Conservation (phyloP, 139 green algal genomes). For the Mesotaenium endlicherianum region DNA sequence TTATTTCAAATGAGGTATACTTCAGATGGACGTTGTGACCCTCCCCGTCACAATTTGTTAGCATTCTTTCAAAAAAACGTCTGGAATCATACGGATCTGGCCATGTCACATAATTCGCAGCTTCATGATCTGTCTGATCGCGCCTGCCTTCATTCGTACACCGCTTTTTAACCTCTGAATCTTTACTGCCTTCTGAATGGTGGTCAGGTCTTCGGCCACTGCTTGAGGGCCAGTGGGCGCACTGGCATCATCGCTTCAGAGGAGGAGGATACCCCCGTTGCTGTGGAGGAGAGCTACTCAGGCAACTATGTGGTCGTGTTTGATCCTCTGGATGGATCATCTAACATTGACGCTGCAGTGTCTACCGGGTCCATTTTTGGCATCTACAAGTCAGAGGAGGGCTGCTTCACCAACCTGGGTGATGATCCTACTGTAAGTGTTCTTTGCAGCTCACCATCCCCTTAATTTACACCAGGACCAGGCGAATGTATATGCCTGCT, state of each 20-base stretch:
- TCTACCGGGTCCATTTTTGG: slow-evolving; percentile 95
- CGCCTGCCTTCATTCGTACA: too few relatives aligned
- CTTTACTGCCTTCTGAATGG: too few relatives aligned
- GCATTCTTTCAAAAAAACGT: too few relatives aligned
- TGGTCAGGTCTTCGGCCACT: slow-evolving; percentile 79
- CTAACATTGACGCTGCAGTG: slow-evolving; percentile 96
- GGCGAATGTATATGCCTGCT: too few relatives aligned
- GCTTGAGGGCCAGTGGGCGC: slow-evolving; percentile 72
- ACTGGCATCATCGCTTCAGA: slow-evolving; percentile 90
- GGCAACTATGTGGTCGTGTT: slow-evolving; percentile 98
- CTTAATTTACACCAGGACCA: too few relatives aligned
- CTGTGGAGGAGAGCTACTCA: slow-evolving; percentile 90
- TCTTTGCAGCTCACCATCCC: too few relatives aligned
- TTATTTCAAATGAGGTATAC: slow-evolving; percentile 93
- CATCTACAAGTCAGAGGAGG: slow-evolving; percentile 70
- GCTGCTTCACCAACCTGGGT: slow-evolving; percentile 44
- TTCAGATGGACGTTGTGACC: background rate
- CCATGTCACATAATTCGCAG: too few relatives aligned
- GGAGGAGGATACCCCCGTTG: slow-evolving; percentile 94
- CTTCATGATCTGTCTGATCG: too few relatives aligned
- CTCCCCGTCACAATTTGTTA: too few relatives aligned
- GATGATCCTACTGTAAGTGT: slow-evolving; percentile 30
- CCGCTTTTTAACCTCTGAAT: too few relatives aligned
- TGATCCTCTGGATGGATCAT: slow-evolving; percentile 95
- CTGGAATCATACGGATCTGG: too few relatives aligned